Evolutionary conservation across 768 basidiomycete species (phyloP).

Genomic region (Agrocybe praecox): DNA sequence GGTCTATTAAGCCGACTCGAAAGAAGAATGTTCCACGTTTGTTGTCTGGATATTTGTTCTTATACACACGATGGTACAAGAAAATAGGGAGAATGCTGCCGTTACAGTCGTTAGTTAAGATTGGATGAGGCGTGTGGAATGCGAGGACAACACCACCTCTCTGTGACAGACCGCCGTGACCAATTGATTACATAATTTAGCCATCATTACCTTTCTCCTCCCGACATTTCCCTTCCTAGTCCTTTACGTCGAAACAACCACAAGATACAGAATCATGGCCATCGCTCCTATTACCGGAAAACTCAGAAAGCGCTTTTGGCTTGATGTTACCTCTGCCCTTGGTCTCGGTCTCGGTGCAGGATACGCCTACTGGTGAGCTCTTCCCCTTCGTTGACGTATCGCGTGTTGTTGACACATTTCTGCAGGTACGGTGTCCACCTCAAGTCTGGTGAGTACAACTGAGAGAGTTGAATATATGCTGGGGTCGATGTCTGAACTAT

Average conservation of each 20-base stretch:
- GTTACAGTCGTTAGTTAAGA: slow-evolving; percentile 17
- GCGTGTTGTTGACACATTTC: slow-evolving; percentile 18
- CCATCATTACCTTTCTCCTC: slow-evolving; percentile 19
- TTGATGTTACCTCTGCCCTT: slow-evolving; percentile 74
- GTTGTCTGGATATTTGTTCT: not conserved
- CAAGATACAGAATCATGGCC: slow-evolving; percentile 52
- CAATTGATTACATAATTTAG: slow-evolving; percentile 23
- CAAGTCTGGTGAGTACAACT: slow-evolving; percentile 62
- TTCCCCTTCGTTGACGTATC: slow-evolving; percentile 12
- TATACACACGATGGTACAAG: slow-evolving; percentile 2
- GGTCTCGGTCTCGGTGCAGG: slow-evolving; percentile 77
- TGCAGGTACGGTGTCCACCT: slow-evolving; percentile 84
- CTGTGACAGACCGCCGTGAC: slow-evolving; percentile 23
- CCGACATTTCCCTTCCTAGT: slow-evolving; percentile 44
- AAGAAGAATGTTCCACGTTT: not conserved
- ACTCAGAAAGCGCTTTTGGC: slow-evolving; percentile 91
- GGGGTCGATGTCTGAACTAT: not conserved
- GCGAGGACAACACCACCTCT: slow-evolving; percentile 27
- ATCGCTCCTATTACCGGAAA: slow-evolving; percentile 93
- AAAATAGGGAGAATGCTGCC: slow-evolving; percentile 6
- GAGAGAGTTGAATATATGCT: not conserved
- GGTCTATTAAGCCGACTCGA: slow-evolving; percentile 10
- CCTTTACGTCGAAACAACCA: slow-evolving; percentile 23
- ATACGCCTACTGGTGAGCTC: slow-evolving; percentile 81
- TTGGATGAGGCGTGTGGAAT: slow-evolving; percentile 29